phyloP scores from a whole-genome alignment of 2,329 filamentous ascomycete genomes.

The Calonectria ilicicola region DNA sequence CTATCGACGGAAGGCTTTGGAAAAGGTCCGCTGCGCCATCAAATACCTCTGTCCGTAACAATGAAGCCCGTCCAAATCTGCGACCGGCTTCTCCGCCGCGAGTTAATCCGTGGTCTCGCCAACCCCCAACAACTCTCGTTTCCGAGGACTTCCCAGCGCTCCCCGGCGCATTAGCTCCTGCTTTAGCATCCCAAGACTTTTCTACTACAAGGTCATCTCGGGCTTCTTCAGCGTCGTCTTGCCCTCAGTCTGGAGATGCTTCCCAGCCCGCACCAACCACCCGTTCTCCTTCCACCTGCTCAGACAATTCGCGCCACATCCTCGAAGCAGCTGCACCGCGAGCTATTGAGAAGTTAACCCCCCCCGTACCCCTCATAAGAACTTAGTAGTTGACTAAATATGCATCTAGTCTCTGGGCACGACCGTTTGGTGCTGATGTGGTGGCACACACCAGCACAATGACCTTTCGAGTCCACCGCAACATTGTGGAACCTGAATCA shows the following conservation, averaged over 20 bases:
- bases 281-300: slow-evolving; percentile 35
- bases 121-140: not conserved
- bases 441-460: slow-evolving; percentile 39
- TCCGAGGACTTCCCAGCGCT: slow-evolving; percentile 38
- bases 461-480: slow-evolving; percentile 49
- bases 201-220: slow-evolving; percentile 25
- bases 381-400: slow-evolving; percentile 23
- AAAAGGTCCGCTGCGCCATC: slow-evolving; percentile 28
- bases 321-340: slow-evolving; percentile 43
- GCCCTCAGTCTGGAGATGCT: slow-evolving; percentile 16
- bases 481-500: slow-evolving; percentile 48
- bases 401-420: slow-evolving; percentile 45
- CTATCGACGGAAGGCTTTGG: slow-evolving; percentile 43
- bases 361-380: not conserved
- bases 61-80: slow-evolving; percentile 30
- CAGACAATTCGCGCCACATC: slow-evolving; percentile 37
- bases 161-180: slow-evolving; percentile 21
- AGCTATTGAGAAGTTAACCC: slow-evolving; percentile 41
- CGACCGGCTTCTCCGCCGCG: slow-evolving; percentile 50
- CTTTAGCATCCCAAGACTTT: slow-evolving; percentile 15
- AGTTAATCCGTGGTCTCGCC: slow-evolving; percentile 46
- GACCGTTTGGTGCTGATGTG: slow-evolving; percentile 49
- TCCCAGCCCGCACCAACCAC: slow-evolving; percentile 11
- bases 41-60: slow-evolving; percentile 21
- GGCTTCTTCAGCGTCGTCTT: slow-evolving; percentile 27